Evolutionary conservation across 2,329 filamentous ascomycete genomes (phyloP), one percentile per base, ranked within the genome.

Genomic region (Dactylonectria estremocensis): DNA sequence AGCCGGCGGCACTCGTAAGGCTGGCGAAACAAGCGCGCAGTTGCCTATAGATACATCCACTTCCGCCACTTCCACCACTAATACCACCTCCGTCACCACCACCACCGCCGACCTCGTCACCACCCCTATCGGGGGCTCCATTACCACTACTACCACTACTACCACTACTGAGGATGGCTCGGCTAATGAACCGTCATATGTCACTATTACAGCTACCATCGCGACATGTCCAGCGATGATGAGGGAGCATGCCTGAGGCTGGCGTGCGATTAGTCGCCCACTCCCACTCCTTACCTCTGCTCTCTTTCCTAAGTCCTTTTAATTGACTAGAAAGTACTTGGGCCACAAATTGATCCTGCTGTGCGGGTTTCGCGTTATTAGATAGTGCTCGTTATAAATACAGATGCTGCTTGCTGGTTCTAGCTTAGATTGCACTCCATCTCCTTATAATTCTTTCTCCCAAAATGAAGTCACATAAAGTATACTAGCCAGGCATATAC

Each of bases 341-440:
- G 43, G 43, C 3, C 16, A 20, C 16, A 46, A 37, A 46, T 2
- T 46, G 16, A 46, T 46, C 16, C 43, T 46, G 16, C 16, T 46
- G 43, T 16, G 16, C 16, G 6, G 43, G 43, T 46, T 18, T 46
- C 18, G 43, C 16, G 43, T 46, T 46, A 46, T 46, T 46, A 46
- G n/a, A 46, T 46, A 46, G 43, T 18, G 18, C n/a, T 46, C 16
- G 16, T 46, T 46, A 46, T 46, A 46, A 46, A 46, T 46, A 46
- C 16, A 46, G 43, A 46, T 20, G 16, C 43, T 46, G 16, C 43
- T 46, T 18, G 7, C n/a, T 46, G 5, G 16, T 5, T 46, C 43
- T 9, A 46, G 43, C 43, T 20, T 5, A 20, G 43, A 46, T 46
- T 46, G 43, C 16, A 46, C 43, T 46, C 16, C 16, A 46, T 46